Percentiles rank a stretch among this genome's conserved stretches.
Evolutionary conservation across 2,329 filamentous ascomycete species (phyloP).

Genomic region (Neofusicoccum sp.): DNA sequence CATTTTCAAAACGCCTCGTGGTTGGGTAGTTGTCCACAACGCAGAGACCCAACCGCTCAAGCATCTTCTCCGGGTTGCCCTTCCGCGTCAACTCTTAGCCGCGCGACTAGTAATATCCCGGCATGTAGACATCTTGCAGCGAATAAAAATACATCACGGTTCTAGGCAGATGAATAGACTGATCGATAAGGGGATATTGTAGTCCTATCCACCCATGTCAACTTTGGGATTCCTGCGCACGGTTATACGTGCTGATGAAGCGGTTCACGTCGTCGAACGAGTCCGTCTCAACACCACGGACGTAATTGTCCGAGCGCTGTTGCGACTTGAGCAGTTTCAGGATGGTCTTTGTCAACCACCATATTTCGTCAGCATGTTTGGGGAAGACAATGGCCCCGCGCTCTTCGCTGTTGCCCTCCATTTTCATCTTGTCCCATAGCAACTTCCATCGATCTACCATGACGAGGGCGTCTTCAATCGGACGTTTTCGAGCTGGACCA

Average conservation of each 20-base stretch:
- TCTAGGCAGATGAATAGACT: too few relatives aligned
- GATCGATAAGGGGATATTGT: too few relatives aligned
- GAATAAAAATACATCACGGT: too few relatives aligned
- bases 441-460: background rate
- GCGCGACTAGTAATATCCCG: too few relatives aligned
- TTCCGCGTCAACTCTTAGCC: too few relatives aligned
- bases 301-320: background rate
- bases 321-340: background rate
- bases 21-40: too few relatives aligned
- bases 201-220: too few relatives aligned
- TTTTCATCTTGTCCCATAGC: background rate
- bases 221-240: too few relatives aligned
- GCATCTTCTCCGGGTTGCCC: too few relatives aligned
- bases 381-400: background rate
- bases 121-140: too few relatives aligned
- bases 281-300: background rate
- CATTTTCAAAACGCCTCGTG: too few relatives aligned
- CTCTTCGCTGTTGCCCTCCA: background rate
- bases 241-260: background rate
- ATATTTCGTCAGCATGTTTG: background rate
- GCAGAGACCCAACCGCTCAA: too few relatives aligned
- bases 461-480: background rate
- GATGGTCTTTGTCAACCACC: background rate
- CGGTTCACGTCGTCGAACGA: background rate
- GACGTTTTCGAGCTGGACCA: background rate